These are phyloP conservation scores for Persicaria maculosa DNA, from an alignment of 148 eudicot genomes.

Conservation along the genomic window DNA sequence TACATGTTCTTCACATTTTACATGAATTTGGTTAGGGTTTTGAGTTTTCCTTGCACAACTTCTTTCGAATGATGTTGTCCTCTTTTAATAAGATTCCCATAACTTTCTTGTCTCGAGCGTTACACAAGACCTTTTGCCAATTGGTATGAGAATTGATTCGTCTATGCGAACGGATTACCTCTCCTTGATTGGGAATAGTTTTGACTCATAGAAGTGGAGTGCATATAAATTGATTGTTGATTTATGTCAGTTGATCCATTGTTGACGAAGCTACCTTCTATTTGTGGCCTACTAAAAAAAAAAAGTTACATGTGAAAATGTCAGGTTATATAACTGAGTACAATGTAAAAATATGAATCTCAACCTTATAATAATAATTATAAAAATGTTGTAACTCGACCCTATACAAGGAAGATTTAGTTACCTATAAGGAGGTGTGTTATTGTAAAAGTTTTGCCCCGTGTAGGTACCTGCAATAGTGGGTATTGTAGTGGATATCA, in stretches of 20 bases:
- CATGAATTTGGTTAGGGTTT: too few relatives aligned
- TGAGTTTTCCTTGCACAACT: too few relatives aligned
- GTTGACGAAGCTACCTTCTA: background rate
- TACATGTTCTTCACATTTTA: too few relatives aligned
- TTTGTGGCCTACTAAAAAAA: background rate
- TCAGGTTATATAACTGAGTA: too few relatives aligned
- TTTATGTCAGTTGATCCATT: background rate
- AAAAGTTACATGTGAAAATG: background rate
- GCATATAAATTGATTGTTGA: background rate
- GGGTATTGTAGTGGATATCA: too few relatives aligned
- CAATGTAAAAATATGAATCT: too few relatives aligned
- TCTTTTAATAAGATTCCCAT: too few relatives aligned
- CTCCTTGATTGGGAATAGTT: background rate
- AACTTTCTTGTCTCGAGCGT: too few relatives aligned
- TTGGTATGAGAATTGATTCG: background rate
- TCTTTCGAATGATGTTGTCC: too few relatives aligned
- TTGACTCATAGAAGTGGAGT: background rate
- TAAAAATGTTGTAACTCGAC: too few relatives aligned
- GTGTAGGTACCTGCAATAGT: constrained; percentile 38
- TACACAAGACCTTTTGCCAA: too few relatives aligned
- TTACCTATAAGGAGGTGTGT: constrained; percentile 38
- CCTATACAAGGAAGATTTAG: too few relatives aligned
- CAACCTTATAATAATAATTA: background rate
- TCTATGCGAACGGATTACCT: background rate
- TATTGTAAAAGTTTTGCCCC: constrained; percentile 31